These are phyloP conservation scores for Sanghuangporus weigelae DNA, from an alignment of 1,284 basidiomycete genomes.

Conservation along the genomic window DNA sequence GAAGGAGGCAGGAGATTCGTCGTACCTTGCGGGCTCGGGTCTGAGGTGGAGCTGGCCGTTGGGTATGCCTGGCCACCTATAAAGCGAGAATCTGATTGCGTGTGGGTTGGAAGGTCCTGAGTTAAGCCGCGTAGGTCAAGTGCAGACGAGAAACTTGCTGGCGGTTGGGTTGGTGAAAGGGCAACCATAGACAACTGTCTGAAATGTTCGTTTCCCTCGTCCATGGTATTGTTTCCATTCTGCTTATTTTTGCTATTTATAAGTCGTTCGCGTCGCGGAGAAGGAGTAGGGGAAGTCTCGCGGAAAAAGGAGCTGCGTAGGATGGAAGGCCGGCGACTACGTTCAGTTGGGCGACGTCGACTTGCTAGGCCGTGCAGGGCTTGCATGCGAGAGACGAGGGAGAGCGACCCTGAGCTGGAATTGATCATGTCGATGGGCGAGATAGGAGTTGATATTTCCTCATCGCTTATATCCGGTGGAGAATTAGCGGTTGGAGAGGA, in stretches of 20 bases:
- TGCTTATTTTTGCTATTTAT: neutral
- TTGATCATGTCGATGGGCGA: conserved; percentile 15
- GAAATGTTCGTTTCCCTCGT: conserved; percentile 1
- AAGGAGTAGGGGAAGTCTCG: conserved; percentile 10
- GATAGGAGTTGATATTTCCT: conserved; percentile 9
- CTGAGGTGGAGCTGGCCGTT: neutral
- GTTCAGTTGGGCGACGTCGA: conserved; percentile 12
- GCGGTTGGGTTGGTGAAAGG: neutral
- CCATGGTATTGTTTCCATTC: neutral
- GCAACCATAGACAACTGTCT: conserved; percentile 1
- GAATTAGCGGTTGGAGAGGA: conserved; percentile 1
- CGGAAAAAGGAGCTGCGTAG: conserved; percentile 13
- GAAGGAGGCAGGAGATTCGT: conserved; percentile 3
- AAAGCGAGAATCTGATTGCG: neutral
- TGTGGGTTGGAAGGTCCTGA: neutral
- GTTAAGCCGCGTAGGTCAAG: conserved; percentile 6
- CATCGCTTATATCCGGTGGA: conserved; percentile 5
- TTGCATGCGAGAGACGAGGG: conserved; percentile 19
- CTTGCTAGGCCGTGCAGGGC: conserved; percentile 16
- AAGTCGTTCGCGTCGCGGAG: conserved; percentile 12
- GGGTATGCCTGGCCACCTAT: neutral
- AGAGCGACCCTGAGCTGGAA: conserved; percentile 11
- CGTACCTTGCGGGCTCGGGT: neutral
- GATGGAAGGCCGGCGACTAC: conserved; percentile 5
- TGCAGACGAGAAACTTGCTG: conserved; percentile 3